Evolutionary conservation across 352 stramenopile species (phyloP).

Genomic region (Globisporangium ultimum): DNA sequence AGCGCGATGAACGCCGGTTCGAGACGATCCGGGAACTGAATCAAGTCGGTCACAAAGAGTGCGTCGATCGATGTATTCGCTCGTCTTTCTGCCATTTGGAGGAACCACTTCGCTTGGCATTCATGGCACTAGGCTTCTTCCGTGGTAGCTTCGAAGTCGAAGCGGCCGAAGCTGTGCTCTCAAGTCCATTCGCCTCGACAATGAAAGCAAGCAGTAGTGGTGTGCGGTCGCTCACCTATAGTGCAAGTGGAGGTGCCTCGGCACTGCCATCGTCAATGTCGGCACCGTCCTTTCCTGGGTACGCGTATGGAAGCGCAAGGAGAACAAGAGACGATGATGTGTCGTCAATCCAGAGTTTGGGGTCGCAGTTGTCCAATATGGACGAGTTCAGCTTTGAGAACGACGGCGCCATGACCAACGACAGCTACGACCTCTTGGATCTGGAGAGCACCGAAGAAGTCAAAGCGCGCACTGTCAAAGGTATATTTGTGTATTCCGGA

Average conservation of each 20-base stretch:
- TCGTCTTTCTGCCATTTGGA: conserved; percentile 81
- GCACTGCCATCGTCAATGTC: conserved; percentile 26
- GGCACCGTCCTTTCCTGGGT: conserved; percentile 45
- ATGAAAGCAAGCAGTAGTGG: conserved; percentile 17
- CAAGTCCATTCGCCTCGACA: conserved; percentile 28
- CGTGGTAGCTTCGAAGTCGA: conserved; percentile 71
- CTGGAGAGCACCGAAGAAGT: conserved; percentile 68
- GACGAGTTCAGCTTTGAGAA: conserved; percentile 75
- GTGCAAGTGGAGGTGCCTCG: conserved; percentile 9
- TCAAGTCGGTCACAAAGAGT: conserved; percentile 74
- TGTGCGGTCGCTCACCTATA: not conserved
- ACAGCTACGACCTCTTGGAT: conserved; percentile 75
- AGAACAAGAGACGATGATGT: conserved; percentile 41
- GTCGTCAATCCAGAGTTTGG: conserved; percentile 53
- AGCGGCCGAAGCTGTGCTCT: conserved; percentile 66
- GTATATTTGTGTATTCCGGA: conserved; percentile 8
- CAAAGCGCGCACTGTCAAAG: conserved; percentile 40
- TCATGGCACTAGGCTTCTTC: conserved; percentile 84
- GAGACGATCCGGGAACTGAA: conserved; percentile 75
- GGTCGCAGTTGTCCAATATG: conserved; percentile 62
- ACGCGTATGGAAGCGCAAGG: conserved; percentile 35
- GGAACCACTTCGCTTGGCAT: conserved; percentile 61
- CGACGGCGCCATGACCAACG: conserved; percentile 74
- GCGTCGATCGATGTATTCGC: conserved; percentile 74
- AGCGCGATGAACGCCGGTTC: conserved; percentile 66